phyloP scores from a whole-genome alignment of 305 asterid species.

The Solanum hybrid region DNA sequence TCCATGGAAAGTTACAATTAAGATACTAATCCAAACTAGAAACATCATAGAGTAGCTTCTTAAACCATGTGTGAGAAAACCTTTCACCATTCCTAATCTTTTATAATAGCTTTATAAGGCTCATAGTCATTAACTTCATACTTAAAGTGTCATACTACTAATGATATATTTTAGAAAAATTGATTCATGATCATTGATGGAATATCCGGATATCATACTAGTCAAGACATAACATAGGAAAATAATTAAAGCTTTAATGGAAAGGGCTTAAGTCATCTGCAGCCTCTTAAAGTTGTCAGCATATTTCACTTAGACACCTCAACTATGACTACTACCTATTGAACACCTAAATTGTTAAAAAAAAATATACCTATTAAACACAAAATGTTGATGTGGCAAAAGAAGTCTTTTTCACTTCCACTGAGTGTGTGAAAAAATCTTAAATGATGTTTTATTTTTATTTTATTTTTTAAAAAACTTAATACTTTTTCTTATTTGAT shows the following conservation, averaged over 20 bases:
- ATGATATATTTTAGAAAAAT: no score
- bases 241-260: not conserved
- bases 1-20: not conserved
- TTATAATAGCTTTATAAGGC: not conserved
- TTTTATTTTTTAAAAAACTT: no score
- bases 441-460: not conserved
- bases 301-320: not conserved
- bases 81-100: not conserved
- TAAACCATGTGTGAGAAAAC: not conserved
- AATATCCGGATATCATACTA: not conserved
- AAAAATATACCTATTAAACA: not conserved
- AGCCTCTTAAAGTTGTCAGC: not conserved
- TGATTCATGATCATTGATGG: not conserved
- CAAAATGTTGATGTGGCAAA: not conserved
- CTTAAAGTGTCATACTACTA: not conserved
- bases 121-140: not conserved
- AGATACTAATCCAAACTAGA: not conserved
- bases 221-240: not conserved
- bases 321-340: not conserved
- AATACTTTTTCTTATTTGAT: not conserved
- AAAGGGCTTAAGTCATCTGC: not conserved
- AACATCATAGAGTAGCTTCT: not conserved
- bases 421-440: not conserved
- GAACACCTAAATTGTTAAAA: no score
- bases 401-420: not conserved